Base-by-base conservation (phyloP, 768 basidiomycete species). In the Rhodotorula babjevae region DNA sequence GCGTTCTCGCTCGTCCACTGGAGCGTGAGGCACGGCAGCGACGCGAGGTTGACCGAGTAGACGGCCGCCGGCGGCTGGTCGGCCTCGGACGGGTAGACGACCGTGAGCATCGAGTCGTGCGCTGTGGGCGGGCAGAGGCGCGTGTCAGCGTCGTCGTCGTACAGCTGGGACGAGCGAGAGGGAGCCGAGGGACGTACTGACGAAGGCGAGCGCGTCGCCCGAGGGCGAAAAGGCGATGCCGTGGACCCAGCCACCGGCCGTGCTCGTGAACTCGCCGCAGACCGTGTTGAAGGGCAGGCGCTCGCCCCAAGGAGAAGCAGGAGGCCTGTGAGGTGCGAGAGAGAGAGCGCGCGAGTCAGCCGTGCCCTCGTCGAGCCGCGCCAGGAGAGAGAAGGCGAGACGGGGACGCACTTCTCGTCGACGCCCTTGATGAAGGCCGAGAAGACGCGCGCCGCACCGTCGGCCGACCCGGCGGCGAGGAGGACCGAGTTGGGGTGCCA, bases 401-500 rank as follows among this genome's bases (percentile, higher is more conserved):
- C 9, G 40, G 33, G 25, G 15, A 79, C 84, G 74, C 75, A 90
- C 95, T 88, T 90, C 79, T 91, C 87, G 80, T 99, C 96, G 31
- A 97, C 88, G 77, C 96, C 96, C 84, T 99, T 99, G 84, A 98
- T 94, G 82, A 92, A 98, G 8, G 93, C 96, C 2, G 94, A 97
- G 82, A 98, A 91, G 15, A 99, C 96, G 29, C 94, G 87, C 19
- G 96, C 96, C 82, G 95, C 95, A 87, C 92, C 92, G 79, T 99
- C 96, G 0, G 95, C 93, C 69, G 92, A 89, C n/a, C 96, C 96
- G 49, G 95, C 90, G 9, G 95, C 96, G 40, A 99, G 87, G 12
- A 99, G 84, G 23, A 98, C 94, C 80, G 96, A 98, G 85, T 98
- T 98, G 40, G 96, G 94, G 80, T 99, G 96, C 96, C 96, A 99